Evolutionary conservation across 192 early-diverging fungal species (phyloP), one percentile per base, ranked within the genome.

Genomic region (Coemansia sp.): DNA sequence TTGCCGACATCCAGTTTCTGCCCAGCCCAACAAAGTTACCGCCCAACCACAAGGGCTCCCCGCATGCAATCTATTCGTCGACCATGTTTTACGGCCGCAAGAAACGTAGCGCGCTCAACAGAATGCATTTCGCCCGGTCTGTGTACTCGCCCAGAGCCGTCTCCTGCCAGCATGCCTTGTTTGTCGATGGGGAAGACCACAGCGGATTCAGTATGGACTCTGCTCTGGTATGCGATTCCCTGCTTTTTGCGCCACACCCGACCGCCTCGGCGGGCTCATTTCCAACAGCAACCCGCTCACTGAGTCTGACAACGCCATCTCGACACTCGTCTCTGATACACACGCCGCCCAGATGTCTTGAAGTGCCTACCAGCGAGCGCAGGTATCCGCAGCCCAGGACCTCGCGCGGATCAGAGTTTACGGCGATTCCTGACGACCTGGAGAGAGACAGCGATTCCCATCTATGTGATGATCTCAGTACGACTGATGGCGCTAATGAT

Each of bases 1-100:
- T 83, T 35, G 80, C 75, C n/a, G 75, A 74, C 11, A 67, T 60
- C 20, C 75, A 54, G n/a, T 51, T 57, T 51, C 5, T 70, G 34
- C 52, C 76, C 7, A 64, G 63, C 14, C 54, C 35, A 11, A 14
- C 34, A 5, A 15, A 14, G 15, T 41, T 34, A 18, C 28, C 28
- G 6, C 9, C 11, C 9, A 32, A 67, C 54, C 37, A 58, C 55
- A 28, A 32, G 9, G 41, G 6, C 18, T 45, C 54, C 2, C 55
- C 65, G 35, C 65, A 67, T 34, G 57, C 54, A 15, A n/a, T 57
- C 34, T 57, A 67, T 52, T 67, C 55, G 36, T 51, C 65, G 41
- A 58, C 65, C 3, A 67, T 17, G 11, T 67, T 57, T n/a, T 67
- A 67, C n/a, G 35, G 54, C 37, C 35, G 71, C 37, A 11, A 64